A percentile compares a stretch with the other conserved stretches of the same genome.
Evolutionary conservation across 257 asterid species (phyloP).

Genomic region (Gentiana straminea): DNA sequence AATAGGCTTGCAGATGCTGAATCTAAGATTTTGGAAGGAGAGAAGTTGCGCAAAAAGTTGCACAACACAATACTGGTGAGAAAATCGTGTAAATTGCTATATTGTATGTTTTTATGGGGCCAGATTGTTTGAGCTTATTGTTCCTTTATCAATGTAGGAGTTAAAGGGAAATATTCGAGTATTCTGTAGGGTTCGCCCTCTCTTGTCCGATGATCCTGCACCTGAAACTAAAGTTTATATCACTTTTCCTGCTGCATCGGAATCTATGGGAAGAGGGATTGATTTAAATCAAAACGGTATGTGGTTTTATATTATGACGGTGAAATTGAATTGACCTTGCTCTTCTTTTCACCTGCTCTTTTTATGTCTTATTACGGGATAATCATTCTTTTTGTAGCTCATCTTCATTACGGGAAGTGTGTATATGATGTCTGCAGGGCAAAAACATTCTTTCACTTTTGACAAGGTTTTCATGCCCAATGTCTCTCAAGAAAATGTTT

Average conservation of each 20-base stretch:
- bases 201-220: slow-evolving; percentile 63
- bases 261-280: slow-evolving; percentile 64
- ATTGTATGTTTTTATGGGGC: background rate
- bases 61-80: slow-evolving; percentile 90
- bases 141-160: slow-evolving; percentile 41
- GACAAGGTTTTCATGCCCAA: slow-evolving; percentile 88
- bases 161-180: slow-evolving; percentile 90
- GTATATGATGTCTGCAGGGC: slow-evolving; percentile 31
- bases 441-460: slow-evolving; percentile 69
- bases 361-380: background rate
- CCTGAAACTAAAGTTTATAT: slow-evolving; percentile 46
- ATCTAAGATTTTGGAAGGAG: slow-evolving; percentile 69
- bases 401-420: too few species aligned
- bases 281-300: slow-evolving; percentile 73
- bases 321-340: background rate
- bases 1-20: slow-evolving; percentile 78
- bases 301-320: background rate
- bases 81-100: background rate
- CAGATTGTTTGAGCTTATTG: slow-evolving; percentile 1
- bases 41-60: slow-evolving; percentile 70
- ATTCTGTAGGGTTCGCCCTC: slow-evolving; percentile 89
- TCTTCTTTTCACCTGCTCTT: slow-evolving; percentile 6
- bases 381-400: too few species aligned
- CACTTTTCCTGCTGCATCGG: slow-evolving; percentile 67
- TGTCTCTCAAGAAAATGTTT: slow-evolving; percentile 78